Percentiles rank a stretch among this genome's conserved stretches.
Conservation (phyloP, 306 rosid species). For the Astragalus glycyphyllos region DNA sequence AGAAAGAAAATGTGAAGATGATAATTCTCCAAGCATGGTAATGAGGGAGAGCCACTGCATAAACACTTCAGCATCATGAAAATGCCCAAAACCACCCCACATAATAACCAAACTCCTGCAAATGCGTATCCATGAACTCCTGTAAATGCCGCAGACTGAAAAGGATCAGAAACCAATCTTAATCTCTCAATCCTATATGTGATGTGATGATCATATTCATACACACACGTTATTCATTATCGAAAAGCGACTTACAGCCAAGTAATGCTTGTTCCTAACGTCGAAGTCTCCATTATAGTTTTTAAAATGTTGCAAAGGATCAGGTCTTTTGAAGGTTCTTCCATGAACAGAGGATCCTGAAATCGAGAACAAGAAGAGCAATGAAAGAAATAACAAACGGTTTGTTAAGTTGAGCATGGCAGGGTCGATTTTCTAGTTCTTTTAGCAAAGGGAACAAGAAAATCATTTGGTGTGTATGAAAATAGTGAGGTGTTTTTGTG, state of each 20-base stretch:
- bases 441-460: slow-evolving; percentile 35
- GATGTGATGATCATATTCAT: too few relatives aligned
- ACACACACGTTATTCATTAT: background rate
- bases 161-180: slow-evolving; percentile 60
- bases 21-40: slow-evolving; percentile 49
- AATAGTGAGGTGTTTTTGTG: slow-evolving; percentile 43
- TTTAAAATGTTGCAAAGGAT: slow-evolving; percentile 66
- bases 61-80: slow-evolving; percentile 50
- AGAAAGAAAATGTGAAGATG: slow-evolving; percentile 49
- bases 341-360: slow-evolving; percentile 52
- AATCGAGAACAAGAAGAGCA: slow-evolving; percentile 51
- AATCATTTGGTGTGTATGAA: slow-evolving; percentile 42
- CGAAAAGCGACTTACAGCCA: slow-evolving; percentile 60
- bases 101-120: slow-evolving; percentile 69
- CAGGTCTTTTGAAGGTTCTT: slow-evolving; percentile 56
- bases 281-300: slow-evolving; percentile 67
- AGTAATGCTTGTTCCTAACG: slow-evolving; percentile 61
- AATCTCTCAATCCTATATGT: slow-evolving; percentile 16
- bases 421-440: slow-evolving; percentile 10
- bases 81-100: slow-evolving; percentile 57
- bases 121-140: slow-evolving; percentile 78
- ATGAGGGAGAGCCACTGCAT: slow-evolving; percentile 43
- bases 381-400: slow-evolving; percentile 41
- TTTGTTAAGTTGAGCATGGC: slow-evolving; percentile 53
- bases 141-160: slow-evolving; percentile 92